Conservation (phyloP, 2,329 filamentous ascomycete species). For the Teratosphaeria gauchensis region DNA sequence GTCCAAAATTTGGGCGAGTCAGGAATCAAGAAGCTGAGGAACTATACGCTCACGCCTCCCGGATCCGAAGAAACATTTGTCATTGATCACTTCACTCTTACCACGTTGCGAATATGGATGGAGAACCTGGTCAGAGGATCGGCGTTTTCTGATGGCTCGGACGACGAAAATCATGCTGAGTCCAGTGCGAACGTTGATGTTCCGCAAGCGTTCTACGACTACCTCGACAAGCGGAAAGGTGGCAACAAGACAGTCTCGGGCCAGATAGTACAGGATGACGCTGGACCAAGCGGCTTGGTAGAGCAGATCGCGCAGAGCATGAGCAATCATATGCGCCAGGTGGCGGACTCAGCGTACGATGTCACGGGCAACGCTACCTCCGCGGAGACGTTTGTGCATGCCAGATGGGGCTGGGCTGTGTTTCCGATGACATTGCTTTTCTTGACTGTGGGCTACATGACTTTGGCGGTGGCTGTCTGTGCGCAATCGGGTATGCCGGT, state of each 20-base stretch:
- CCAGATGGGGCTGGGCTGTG: slow-evolving; percentile 8
- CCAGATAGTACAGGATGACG: background rate
- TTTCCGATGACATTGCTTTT: slow-evolving; percentile 4
- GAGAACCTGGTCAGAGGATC: background rate
- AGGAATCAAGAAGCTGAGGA: background rate
- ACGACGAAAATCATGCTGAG: background rate
- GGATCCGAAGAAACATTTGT: background rate
- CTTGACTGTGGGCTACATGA: slow-evolving; percentile 3
- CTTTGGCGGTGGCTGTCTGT: slow-evolving; percentile 1
- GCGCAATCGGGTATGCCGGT: background rate
- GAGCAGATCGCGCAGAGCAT: slow-evolving; percentile 5
- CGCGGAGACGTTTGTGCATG: slow-evolving; percentile 3
- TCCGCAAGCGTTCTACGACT: background rate
- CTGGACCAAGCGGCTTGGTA: background rate
- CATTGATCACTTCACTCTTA: background rate
- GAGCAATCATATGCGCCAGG: slow-evolving; percentile 1
- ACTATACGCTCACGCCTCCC: background rate
- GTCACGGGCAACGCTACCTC: background rate
- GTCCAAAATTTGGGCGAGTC: background rate
- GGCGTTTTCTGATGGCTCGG: background rate
- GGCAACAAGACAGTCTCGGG: background rate
- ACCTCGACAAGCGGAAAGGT: background rate
- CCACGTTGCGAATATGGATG: background rate
- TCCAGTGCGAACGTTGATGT: background rate
- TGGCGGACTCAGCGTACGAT: background rate